These are phyloP conservation scores for Candida caryicola DNA, from an alignment of 805 yeast species.

Conservation along the genomic window DNA sequence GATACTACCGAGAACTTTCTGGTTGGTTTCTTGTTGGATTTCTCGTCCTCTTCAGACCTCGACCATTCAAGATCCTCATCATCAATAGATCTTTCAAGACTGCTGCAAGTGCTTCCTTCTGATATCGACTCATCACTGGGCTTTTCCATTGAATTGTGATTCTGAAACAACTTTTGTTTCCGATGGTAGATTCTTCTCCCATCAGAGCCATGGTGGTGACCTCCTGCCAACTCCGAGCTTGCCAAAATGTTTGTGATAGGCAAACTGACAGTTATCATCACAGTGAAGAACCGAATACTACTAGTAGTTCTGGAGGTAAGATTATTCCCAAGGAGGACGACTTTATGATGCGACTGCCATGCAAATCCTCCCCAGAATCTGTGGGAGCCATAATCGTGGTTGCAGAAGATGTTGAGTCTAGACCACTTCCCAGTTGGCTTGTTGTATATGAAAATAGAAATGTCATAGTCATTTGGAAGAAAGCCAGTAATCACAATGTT, in stretches of 20 bases:
- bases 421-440: slow-evolving; percentile 63
- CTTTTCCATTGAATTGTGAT: slow-evolving; percentile 3
- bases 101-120: slow-evolving; percentile 13
- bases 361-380: slow-evolving; percentile 65
- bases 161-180: background rate
- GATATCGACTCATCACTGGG: slow-evolving; percentile 7
- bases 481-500: slow-evolving; percentile 63
- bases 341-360: slow-evolving; percentile 78
- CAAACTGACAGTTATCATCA: slow-evolving; percentile 49
- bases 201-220: slow-evolving; percentile 19
- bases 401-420: slow-evolving; percentile 50
- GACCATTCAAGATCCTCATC: slow-evolving; percentile 15
- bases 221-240: slow-evolving; percentile 40
- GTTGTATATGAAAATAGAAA: slow-evolving; percentile 50
- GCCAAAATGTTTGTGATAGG: slow-evolving; percentile 53
- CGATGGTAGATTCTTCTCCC: slow-evolving; percentile 14
- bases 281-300: slow-evolving; percentile 46
- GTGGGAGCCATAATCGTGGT: slow-evolving; percentile 53
- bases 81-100: slow-evolving; percentile 8
- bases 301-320: slow-evolving; percentile 46
- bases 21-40: background rate
- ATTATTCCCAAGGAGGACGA: slow-evolving; percentile 55
- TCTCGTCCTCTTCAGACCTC: slow-evolving; percentile 5
- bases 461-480: slow-evolving; percentile 45
- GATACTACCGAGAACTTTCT: slow-evolving; percentile 21